Base-by-base conservation (phyloP, 2,329 filamentous ascomycete species). In the Hymenoscyphus repandus region DNA sequence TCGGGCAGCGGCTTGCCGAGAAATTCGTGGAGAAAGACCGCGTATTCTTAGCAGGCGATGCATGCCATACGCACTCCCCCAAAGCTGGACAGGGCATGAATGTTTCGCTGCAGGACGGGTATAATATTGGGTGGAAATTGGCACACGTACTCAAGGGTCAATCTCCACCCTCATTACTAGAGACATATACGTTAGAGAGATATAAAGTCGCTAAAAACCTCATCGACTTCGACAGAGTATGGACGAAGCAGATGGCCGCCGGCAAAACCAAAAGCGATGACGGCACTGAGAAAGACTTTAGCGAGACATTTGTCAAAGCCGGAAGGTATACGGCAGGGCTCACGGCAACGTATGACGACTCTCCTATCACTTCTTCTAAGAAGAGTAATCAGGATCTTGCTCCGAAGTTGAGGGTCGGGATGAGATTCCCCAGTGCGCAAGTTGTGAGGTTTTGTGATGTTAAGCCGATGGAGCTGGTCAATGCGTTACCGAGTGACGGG, bases 51-150 rank as follows among this genome's bases (percentile, higher is more conserved):
- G 74, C 75, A 0, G 78, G 78, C 1, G 78, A 81, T 61, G 76
- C 78, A 12, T 78, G 75, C 51, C 78, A 81, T 53, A 81, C 80
- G 0, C 81, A 84, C 31, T 80, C 76, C 6, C 80, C 80, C 1
- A 83, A 84, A 61, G 80, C 80, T 0, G 81, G 79, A 0, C 80
- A 84, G 60, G 81, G 77, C 3, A 76, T 78, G 72, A 79, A 79
- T 53, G 73, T 74, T 17, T 71, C 74, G 42, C 68, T 83, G 49
- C 80, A 83, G 62, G 81, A 84, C 55, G 74, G 80, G 2, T 78
- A 80, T 58, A 82, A 82, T 50, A 73, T 82, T 46, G 79, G 79
- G 5, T 82, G 78, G 78, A 83, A 83, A 58, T 68, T 83, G 6
- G 76, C 70, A 0, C 67, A 71, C 22, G 68, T 80, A 1, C 62